phyloP scores from a whole-genome alignment of 495 filamentous ascomycete genomes.

The Aspergillus avenaceus region DNA sequence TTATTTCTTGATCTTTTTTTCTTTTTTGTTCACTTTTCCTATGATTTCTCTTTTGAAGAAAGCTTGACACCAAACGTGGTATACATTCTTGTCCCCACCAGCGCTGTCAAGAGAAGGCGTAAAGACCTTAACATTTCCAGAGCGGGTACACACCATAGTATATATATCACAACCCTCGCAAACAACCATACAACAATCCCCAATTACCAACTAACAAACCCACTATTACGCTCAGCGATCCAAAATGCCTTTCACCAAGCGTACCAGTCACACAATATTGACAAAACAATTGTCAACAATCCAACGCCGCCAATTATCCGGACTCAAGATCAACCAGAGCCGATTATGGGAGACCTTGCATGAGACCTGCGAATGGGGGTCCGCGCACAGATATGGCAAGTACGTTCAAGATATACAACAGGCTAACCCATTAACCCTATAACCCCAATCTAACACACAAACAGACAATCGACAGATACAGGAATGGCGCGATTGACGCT shows the following conservation, averaged over 20 bases:
- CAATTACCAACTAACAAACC: no score
- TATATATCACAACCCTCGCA: no score
- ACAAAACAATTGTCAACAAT: slow-evolving; percentile 14
- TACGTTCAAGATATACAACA: no score
- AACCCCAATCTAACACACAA: background rate
- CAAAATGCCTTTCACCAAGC: slow-evolving; percentile 2
- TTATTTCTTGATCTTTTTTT: background rate
- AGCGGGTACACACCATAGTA: background rate
- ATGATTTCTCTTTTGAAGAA: no score
- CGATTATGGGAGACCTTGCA: slow-evolving; percentile 34
- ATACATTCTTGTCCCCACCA: background rate
- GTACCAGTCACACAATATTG: background rate
- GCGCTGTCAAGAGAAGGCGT: background rate
- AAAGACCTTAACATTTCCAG: background rate
- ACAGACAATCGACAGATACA: slow-evolving; percentile 33
- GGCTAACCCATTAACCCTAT: no score
- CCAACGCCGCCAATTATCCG: slow-evolving; percentile 13
- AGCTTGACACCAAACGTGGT: no score
- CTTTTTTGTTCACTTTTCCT: no score
- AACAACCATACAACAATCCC: no score
- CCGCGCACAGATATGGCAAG: slow-evolving; percentile 28
- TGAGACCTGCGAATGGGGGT: slow-evolving; percentile 32
- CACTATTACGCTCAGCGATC: no score
- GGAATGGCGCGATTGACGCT: slow-evolving; percentile 63
- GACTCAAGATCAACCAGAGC: slow-evolving; percentile 28